Percentiles rank a stretch among this genome's conserved stretches.
phyloP scores from a whole-genome alignment of 2,329 filamentous ascomycete species.

The Apiospora arundinis region DNA sequence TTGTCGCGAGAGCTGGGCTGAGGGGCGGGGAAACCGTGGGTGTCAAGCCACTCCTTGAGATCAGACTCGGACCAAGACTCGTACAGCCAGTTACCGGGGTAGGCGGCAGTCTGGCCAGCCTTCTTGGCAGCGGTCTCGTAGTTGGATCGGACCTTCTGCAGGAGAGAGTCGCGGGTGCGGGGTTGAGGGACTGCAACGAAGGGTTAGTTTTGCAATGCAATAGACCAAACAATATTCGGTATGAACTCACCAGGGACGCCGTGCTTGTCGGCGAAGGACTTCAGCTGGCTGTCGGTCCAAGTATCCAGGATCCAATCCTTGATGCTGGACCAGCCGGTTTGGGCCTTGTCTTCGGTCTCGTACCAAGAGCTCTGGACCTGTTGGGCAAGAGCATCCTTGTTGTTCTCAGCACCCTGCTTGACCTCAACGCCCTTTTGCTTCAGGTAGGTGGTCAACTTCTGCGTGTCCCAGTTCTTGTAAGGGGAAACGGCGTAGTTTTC shows the following conservation, averaged over 20 bases:
- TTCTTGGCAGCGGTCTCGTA: constrained; percentile 81
- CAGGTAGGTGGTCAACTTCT: constrained; percentile 72
- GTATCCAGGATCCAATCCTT: constrained; percentile 96
- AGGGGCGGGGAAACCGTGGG: constrained; percentile 82
- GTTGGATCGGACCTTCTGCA: constrained; percentile 78
- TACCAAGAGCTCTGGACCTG: constrained; percentile 79
- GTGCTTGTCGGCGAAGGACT: constrained; percentile 89
- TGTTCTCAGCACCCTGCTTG: constrained; percentile 69
- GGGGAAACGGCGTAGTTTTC: constrained; percentile 75
- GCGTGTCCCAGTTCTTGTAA: constrained; percentile 78
- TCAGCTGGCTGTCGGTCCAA: constrained; percentile 92
- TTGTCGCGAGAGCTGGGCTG: constrained; percentile 86
- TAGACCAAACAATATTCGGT: too few species aligned
- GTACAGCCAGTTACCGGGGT: constrained; percentile 96
- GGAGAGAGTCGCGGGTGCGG: constrained; percentile 80
- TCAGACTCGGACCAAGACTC: constrained; percentile 91
- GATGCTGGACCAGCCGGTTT: constrained; percentile 72
- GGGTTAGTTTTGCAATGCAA: not conserved
- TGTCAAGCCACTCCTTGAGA: constrained; percentile 91
- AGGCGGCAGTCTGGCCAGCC: constrained; percentile 76
- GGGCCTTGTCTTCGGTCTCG: constrained; percentile 78
- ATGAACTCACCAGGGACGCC: constrained; percentile 68
- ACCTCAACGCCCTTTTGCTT: constrained; percentile 73
- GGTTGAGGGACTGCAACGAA: constrained; percentile 73
- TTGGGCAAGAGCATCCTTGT: constrained; percentile 70